Evolutionary conservation across 352 stramenopile genomes (phyloP), one percentile per base, ranked within the genome.

Genomic region (Paralagenidium karlingii): DNA sequence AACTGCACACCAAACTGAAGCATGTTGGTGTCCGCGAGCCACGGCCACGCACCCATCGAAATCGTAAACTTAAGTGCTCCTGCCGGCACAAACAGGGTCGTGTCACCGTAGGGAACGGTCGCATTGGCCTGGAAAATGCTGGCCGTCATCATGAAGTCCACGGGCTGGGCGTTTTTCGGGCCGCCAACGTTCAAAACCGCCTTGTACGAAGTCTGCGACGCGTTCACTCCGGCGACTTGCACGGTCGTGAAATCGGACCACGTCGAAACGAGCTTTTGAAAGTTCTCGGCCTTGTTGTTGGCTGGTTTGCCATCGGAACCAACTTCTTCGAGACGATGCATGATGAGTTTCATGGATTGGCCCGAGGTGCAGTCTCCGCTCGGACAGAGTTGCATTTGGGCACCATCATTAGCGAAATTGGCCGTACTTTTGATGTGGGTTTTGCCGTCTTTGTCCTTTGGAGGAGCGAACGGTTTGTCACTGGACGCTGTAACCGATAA

Each of bases 31-130:
- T 21, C 0, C 8, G 21, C 16, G 2, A 21, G 10, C 44, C 71
- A 73, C 18, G 47, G 41, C 63, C 63, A 75, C 3, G 11, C 7
- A 3, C 19, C 19, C 9, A 75, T 56, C 18, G 51, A 42, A 15
- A 71, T 37, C 3, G 57, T 52, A 49, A 76, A 71, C 38, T 69
- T 76, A 20, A 76, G 37, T 1, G 50, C 54, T 15, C 57, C 63
- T 1, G 53, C 57, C 21, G 60, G 57, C 1, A 76, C 51, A 9
- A 24, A 29, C 9, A 76, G 20, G 3, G 12, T 47, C 41, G 62
- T 43, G 30, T 51, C 43, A 3, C 63, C 63, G 33, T 69, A 70
- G 22, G 33, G 18, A 5, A 62, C 51, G 8, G 52, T 53, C 3
- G 36, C 49, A 22, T 60, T 58, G 9, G 3, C 48, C 22, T 55